Evolutionary conservation across 225 moss, liverwort and hornwort genomes (phyloP).

Genomic region (Bryoerythrophyllum caledonicum): DNA sequence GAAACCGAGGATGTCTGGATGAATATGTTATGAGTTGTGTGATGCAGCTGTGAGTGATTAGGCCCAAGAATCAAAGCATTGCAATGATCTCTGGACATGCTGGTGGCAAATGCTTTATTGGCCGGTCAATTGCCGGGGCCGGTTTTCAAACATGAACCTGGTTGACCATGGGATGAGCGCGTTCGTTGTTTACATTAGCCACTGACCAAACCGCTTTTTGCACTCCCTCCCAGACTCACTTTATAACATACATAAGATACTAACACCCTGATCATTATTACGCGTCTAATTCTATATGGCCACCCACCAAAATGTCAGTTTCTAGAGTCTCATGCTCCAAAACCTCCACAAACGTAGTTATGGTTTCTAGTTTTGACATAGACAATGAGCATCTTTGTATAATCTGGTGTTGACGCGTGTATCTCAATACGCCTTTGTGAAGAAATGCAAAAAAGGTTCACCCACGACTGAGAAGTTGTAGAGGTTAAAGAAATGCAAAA

Average conservation of each 20-base stretch:
- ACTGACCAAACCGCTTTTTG: not conserved
- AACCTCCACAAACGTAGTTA: not conserved
- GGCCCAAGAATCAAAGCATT: not conserved
- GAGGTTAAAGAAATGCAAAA: not conserved
- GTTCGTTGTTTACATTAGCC: not conserved
- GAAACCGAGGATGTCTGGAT: no score
- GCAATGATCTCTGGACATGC: not conserved
- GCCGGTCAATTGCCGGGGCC: not conserved
- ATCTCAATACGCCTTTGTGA: no score
- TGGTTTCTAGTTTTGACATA: no score
- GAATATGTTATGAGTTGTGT: not conserved
- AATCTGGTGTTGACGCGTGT: no score
- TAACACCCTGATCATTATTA: not conserved
- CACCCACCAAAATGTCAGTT: not conserved
- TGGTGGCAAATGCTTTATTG: not conserved
- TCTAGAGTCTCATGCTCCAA: not conserved
- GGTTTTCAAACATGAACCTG: not conserved
- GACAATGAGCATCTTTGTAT: not conserved
- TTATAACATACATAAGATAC: not conserved
- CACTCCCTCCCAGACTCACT: not conserved
- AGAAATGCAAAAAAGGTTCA: not conserved
- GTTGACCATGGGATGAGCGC: not conserved
- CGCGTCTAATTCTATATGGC: not conserved
- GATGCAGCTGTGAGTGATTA: constrained; percentile 11
- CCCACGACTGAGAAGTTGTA: not conserved